These are phyloP conservation scores for Sarocladium strictum DNA, from an alignment of 2,329 filamentous ascomycete species.

Conservation along the genomic window DNA sequence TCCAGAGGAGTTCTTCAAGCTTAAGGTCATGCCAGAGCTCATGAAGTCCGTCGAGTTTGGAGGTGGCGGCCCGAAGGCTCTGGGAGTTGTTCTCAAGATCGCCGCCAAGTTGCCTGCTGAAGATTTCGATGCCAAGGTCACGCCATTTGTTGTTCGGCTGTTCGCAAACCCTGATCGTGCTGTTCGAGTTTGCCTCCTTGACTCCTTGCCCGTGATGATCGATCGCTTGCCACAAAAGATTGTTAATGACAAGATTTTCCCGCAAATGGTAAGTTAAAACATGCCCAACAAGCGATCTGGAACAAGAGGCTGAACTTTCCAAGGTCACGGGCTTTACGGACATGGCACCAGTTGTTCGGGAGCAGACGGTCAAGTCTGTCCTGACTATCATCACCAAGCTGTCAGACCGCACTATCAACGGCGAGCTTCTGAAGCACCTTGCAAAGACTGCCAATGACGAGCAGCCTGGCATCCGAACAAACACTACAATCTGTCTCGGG, in stretches of 20 bases:
- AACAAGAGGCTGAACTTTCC: background rate
- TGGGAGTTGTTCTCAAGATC: constrained; percentile 85
- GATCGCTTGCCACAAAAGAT: constrained; percentile 81
- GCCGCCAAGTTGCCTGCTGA: constrained; percentile 79
- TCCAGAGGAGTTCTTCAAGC: constrained; percentile 95
- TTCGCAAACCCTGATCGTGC: constrained; percentile 91
- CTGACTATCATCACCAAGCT: constrained; percentile 82
- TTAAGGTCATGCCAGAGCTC: constrained; percentile 90
- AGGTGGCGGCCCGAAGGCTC: constrained; percentile 87
- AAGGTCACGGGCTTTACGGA: constrained; percentile 94
- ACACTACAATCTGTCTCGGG: constrained; percentile 94
- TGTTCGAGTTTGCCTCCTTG: constrained; percentile 82
- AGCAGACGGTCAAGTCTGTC: constrained; percentile 94
- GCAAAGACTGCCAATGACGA: constrained; percentile 97
- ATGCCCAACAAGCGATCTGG: background rate
- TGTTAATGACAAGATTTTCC: constrained; percentile 96
- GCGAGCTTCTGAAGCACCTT: constrained; percentile 82
- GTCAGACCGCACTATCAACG: constrained; percentile 88
- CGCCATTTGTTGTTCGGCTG: constrained; percentile 77
- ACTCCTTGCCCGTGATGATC: constrained; percentile 86
- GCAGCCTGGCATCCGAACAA: constrained; percentile 93
- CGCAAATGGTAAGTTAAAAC: constrained; percentile 64
- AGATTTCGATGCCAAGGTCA: constrained; percentile 80
- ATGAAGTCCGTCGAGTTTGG: constrained; percentile 99
- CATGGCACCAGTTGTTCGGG: constrained; percentile 80